Evolutionary conservation across 2,329 filamentous ascomycete genomes (phyloP).

Genomic region (Aureobasidium uvarum): DNA sequence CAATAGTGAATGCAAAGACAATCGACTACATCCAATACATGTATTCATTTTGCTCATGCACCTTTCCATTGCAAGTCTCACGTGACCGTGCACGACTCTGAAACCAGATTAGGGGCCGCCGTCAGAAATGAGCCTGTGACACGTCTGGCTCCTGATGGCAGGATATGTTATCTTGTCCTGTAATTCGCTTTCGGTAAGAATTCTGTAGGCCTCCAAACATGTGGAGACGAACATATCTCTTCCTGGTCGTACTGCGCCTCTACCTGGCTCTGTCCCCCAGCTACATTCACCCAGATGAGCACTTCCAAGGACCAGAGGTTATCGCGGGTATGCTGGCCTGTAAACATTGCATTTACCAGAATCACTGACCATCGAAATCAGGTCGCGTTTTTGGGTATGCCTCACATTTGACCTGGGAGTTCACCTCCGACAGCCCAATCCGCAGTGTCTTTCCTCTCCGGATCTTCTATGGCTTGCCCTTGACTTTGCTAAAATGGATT

Average conservation of each 20-base stretch:
- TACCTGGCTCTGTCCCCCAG: slow-evolving; percentile 94
- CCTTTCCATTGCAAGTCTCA: slow-evolving; percentile 8
- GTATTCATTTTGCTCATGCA: neutral
- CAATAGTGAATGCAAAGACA: neutral
- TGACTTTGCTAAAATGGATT: slow-evolving; percentile 89
- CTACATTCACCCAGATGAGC: slow-evolving; percentile 97
- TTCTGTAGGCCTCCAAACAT: slow-evolving; percentile 49
- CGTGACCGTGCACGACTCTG: slow-evolving; percentile 23
- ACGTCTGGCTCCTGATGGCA: slow-evolving; percentile 2
- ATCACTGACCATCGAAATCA: slow-evolving; percentile 41
- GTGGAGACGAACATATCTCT: slow-evolving; percentile 88
- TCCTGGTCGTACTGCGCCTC: slow-evolving; percentile 80
- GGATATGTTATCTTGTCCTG: slow-evolving; percentile 3
- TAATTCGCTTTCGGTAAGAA: neutral
- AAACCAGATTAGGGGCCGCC: slow-evolving; percentile 18
- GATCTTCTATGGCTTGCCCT: slow-evolving; percentile 90
- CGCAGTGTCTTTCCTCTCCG: slow-evolving; percentile 96
- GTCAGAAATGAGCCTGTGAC: slow-evolving; percentile 17
- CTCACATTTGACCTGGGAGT: slow-evolving; percentile 91
- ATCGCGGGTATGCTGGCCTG: slow-evolving; percentile 72
- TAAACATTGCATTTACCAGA: neutral
- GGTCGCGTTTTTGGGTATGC: slow-evolving; percentile 92
- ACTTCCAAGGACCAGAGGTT: slow-evolving; percentile 97
- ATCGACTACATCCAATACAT: neutral
- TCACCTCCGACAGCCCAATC: slow-evolving; percentile 81